A percentile compares a stretch with the other conserved stretches of the same genome.
Evolutionary conservation across 2,329 filamentous ascomycete genomes (phyloP).

Genomic region (Botrytis galanthina): DNA sequence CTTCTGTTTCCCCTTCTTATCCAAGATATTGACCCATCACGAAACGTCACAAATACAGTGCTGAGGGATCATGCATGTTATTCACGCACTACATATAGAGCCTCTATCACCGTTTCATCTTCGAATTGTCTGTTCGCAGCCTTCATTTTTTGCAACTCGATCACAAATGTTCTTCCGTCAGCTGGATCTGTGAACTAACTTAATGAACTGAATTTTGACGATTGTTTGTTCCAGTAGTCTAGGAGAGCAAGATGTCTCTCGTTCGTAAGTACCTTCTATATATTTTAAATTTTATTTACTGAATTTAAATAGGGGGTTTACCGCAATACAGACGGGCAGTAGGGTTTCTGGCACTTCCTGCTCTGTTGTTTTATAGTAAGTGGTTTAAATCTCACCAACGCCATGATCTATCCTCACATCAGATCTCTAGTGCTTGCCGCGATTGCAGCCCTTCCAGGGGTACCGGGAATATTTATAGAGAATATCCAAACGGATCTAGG

Average conservation of each 20-base stretch:
- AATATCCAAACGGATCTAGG: constrained; percentile 1
- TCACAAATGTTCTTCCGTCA: neutral
- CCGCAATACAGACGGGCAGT: constrained; percentile 16
- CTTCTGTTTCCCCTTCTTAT: neutral
- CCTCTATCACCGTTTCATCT: neutral
- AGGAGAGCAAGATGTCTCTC: neutral
- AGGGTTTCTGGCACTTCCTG: constrained; percentile 6
- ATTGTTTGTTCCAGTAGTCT: neutral
- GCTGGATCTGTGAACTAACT: neutral
- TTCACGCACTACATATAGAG: neutral
- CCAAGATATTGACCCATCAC: neutral
- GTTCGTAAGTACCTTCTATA: neutral
- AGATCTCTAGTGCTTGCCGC: neutral
- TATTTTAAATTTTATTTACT: neutral
- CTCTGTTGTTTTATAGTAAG: constrained; percentile 10
- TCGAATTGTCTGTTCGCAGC: neutral
- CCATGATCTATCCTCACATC: neutral
- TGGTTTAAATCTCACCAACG: too few species aligned
- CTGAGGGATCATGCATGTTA: neutral
- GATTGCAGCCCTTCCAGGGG: neutral
- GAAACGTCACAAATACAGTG: neutral
- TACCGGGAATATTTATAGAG: constrained; percentile 17
- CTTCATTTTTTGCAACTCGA: neutral
- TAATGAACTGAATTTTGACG: neutral
- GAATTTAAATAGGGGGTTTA: neutral